Evolutionary conservation across 1,139 yeast species (phyloP), one percentile per base, ranked within the genome.

Genomic region (Candida dubliniensis): DNA sequence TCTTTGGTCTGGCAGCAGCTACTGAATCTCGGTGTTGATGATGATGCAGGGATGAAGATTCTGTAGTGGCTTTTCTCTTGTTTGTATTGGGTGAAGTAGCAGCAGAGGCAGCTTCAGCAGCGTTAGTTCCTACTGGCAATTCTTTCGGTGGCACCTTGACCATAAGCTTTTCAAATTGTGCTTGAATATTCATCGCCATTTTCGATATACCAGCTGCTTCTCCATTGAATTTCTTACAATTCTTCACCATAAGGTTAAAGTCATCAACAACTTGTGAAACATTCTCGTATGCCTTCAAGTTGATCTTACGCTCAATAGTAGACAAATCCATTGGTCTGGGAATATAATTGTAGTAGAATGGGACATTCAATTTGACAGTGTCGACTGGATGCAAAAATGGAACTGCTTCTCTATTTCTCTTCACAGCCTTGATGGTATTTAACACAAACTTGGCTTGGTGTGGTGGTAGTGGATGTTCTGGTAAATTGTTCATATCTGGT

Each of bases 351-450:
- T 84, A 88, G 63, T 93, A 93, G 47, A 87, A 82, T 3, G 99
- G 99, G 47, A 95, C 87, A 58, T 91, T 90, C 52, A 90, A 77
- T 60, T 88, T 89, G 44, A 87, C 84, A 3, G 80, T 86, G 60
- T 93, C 98, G 34, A 93, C 99, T 0, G 99, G 99, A 45, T 74
- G 81, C 40, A 88, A 59, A 61, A 93, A 93, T 2, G 99, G 99
- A 24, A 76, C 82, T 1, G 98, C 96, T 66, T 95, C 99, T 65
- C 91, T 88, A 57, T 91, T 76, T 52, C 98, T 74, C 63, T 88
- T 90, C 45, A 95, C 84, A 13, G 96, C 93, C 59, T 84, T 85
- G 41, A 86, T 74, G 2, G 87, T 75, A 58, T 83, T 83, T 29
- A 76, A 52, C 1, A 87, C 87, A 60, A 81, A 84, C 60, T 84